phyloP scores from a whole-genome alignment of 1,284 basidiomycete genomes.

The Melampsora larici-populina region DNA sequence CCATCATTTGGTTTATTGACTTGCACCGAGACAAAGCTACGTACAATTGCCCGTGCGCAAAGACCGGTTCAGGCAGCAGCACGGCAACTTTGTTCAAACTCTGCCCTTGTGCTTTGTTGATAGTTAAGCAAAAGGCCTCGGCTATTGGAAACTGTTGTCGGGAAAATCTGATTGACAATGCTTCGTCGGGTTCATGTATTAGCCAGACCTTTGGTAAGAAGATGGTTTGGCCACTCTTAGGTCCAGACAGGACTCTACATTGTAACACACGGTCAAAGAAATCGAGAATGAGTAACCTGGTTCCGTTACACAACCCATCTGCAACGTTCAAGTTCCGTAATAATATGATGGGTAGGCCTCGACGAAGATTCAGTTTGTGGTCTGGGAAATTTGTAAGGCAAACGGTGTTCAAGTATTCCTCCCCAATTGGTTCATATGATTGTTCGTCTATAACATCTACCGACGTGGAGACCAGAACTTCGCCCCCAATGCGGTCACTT shows the following conservation, averaged over 20 bases:
- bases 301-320: conserved; percentile 8
- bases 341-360: background rate
- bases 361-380: background rate
- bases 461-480: too few species aligned
- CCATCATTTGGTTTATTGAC: too few species aligned
- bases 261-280: background rate
- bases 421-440: too few species aligned
- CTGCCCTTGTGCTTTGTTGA: conserved; percentile 27
- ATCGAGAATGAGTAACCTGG: background rate
- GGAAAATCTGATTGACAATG: background rate
- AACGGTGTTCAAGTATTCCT: background rate
- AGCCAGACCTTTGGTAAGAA: background rate
- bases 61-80: background rate
- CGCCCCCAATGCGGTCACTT: too few species aligned
- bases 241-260: background rate
- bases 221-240: background rate
- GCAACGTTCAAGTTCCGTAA: conserved; percentile 1
- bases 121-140: conserved; percentile 8
- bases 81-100: background rate
- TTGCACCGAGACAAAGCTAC: too few species aligned
- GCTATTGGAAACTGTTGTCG: conserved; percentile 3
- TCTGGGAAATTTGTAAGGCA: background rate
- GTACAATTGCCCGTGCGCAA: too few species aligned
- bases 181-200: background rate
- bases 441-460: too few species aligned